These are phyloP conservation scores for Saccharomyces hybrid DNA, from an alignment of 1,139 yeast species.

Conservation along the genomic window DNA sequence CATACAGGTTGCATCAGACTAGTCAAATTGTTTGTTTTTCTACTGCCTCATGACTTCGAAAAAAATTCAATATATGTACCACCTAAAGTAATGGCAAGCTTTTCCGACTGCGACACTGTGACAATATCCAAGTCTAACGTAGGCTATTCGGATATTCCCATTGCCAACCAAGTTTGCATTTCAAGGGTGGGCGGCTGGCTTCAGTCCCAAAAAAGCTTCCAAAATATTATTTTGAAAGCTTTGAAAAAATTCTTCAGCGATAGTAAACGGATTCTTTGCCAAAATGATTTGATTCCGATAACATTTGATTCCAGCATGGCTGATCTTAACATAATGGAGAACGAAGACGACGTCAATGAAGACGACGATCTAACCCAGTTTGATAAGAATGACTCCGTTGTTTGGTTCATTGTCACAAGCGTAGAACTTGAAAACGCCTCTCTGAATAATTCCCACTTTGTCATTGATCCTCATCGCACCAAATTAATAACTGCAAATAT, in stretches of 20 bases:
- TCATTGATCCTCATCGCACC: conserved; percentile 22
- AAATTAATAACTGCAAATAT: conserved; percentile 22
- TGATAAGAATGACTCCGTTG: conserved; percentile 66
- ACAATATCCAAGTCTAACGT: conserved; percentile 23
- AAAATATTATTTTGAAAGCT: conserved; percentile 56
- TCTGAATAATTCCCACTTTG: conserved; percentile 26
- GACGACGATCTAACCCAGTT: conserved; percentile 23
- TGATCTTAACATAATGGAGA: conserved; percentile 22
- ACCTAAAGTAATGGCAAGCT: conserved; percentile 23
- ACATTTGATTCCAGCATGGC: conserved; percentile 55
- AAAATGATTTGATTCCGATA: conserved; percentile 67
- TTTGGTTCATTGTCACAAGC: conserved; percentile 65
- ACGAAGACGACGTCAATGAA: neutral
- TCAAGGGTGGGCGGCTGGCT: conserved; percentile 25
- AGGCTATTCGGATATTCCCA: conserved; percentile 38
- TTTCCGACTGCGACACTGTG: conserved; percentile 9
- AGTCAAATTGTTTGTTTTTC: conserved; percentile 20
- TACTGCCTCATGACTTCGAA: conserved; percentile 20
- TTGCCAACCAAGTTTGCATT: conserved; percentile 22
- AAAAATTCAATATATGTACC: conserved; percentile 15
- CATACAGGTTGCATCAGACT: conserved; percentile 6
- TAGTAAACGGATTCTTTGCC: conserved; percentile 48
- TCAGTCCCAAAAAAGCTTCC: conserved; percentile 66
- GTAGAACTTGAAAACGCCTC: conserved; percentile 33
- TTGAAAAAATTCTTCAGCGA: conserved; percentile 56